These are phyloP conservation scores for Leucogyrophana mollusca DNA, from an alignment of 768 basidiomycete genomes.

Conservation along the genomic window DNA sequence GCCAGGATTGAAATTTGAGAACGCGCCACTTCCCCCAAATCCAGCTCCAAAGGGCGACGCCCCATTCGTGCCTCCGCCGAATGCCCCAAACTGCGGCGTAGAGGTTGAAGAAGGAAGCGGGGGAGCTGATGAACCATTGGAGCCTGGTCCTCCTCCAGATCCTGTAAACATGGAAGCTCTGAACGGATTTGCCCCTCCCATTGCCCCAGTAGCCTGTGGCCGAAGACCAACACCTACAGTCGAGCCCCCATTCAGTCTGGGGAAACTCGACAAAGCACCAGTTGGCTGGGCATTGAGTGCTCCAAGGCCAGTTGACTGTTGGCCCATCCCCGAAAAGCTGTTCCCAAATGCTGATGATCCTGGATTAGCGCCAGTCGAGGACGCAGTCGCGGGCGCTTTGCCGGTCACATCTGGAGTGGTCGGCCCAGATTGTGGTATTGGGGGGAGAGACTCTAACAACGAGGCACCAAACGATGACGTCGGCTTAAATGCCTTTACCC, in stretches of 20 bases:
- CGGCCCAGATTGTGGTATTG: conserved; percentile 61
- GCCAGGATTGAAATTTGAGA: conserved; percentile 20
- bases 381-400: conserved; percentile 10
- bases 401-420: conserved; percentile 40
- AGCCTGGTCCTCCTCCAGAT: conserved; percentile 30
- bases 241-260: conserved; percentile 14
- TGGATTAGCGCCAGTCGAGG: conserved; percentile 24
- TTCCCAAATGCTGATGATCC: conserved; percentile 12
- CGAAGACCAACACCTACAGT: conserved; percentile 48
- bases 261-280: conserved; percentile 11
- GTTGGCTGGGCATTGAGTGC: conserved; percentile 36
- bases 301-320: conserved; percentile 19
- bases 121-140: conserved; percentile 3
- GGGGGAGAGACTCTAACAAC: conserved; percentile 69
- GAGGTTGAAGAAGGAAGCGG: conserved; percentile 21
- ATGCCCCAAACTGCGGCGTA: conserved; percentile 21
- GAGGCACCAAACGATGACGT: conserved; percentile 78
- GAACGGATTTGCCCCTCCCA: conserved; percentile 59
- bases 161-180: conserved; percentile 56
- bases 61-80: conserved; percentile 11
- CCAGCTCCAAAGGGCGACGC: conserved; percentile 10
- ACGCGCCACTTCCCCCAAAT: conserved; percentile 18
- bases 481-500: conserved; percentile 81
- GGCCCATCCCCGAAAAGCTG: conserved; percentile 6
- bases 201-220: conserved; percentile 59